Percentiles rank a stretch among this genome's conserved stretches.
Evolutionary conservation across 2,329 filamentous ascomycete species (phyloP).

Genomic region (Pyrenophora tritici-repentis): DNA sequence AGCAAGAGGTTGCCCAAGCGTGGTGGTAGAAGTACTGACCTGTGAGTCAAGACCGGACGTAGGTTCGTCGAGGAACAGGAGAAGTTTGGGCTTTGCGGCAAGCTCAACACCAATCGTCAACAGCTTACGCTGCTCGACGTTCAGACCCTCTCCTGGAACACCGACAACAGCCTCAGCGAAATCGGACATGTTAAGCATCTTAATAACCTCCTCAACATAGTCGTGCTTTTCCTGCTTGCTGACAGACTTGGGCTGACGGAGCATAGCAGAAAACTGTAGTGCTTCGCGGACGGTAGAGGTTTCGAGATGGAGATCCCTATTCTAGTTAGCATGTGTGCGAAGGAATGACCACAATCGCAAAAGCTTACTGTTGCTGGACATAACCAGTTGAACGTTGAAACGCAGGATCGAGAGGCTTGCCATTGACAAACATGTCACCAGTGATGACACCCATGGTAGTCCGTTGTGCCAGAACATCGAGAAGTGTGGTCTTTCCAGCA

Average conservation of each 20-base stretch:
- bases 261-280: slow-evolving; percentile 43
- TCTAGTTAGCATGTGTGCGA: slow-evolving; percentile 1
- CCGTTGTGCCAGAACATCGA: slow-evolving; percentile 45
- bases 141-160: slow-evolving; percentile 65
- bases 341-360: neutral
- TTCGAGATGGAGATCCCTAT: slow-evolving; percentile 45
- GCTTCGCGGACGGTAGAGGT: slow-evolving; percentile 47
- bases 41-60: slow-evolving; percentile 65
- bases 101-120: slow-evolving; percentile 75
- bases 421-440: slow-evolving; percentile 48
- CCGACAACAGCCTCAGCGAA: slow-evolving; percentile 70
- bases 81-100: slow-evolving; percentile 67
- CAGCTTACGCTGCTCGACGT: slow-evolving; percentile 71
- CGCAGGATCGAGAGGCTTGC: slow-evolving; percentile 39
- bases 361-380: slow-evolving; percentile 45
- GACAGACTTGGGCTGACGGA: slow-evolving; percentile 58
- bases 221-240: slow-evolving; percentile 62
- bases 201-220: slow-evolving; percentile 68
- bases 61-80: slow-evolving; percentile 66
- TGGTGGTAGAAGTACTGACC: slow-evolving; percentile 12
- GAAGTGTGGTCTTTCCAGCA: slow-evolving; percentile 47
- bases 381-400: slow-evolving; percentile 49
- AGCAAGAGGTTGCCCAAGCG: no score
- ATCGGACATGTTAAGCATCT: slow-evolving; percentile 69
- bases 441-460: slow-evolving; percentile 47